These are phyloP conservation scores for Monosporascus cannonballus DNA, from an alignment of 2,329 filamentous ascomycete genomes.

Conservation along the genomic window DNA sequence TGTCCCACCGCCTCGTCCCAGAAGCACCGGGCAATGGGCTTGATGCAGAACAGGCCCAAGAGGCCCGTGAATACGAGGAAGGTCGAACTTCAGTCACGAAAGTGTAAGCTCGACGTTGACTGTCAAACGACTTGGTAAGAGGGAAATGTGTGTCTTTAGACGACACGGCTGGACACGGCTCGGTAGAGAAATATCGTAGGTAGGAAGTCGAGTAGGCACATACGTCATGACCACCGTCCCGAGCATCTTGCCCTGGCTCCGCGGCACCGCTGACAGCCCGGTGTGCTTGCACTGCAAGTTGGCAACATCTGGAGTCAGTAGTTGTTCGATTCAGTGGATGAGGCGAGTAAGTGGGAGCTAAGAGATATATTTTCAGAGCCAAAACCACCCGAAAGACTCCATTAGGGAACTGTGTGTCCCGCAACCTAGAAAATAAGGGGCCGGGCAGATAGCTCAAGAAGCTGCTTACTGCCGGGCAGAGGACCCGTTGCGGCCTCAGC, in stretches of 20 bases:
- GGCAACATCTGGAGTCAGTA: no score
- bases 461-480: background rate
- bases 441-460: no score
- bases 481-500: background rate
- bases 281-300: background rate
- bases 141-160: no score
- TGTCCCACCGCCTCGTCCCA: background rate
- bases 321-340: no score
- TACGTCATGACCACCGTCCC: background rate
- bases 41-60: background rate
- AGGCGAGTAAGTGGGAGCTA: no score
- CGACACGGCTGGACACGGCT: no score
- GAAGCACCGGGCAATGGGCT: background rate
- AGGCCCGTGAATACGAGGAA: background rate
- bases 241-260: background rate
- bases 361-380: no score
- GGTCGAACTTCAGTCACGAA: background rate
- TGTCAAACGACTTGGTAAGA: no score
- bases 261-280: background rate
- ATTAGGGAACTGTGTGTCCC: no score
- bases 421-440: no score
- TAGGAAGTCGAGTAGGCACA: background rate
- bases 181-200: no score
- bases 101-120: background rate
- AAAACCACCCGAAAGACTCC: no score